Evolutionary conservation across 352 stramenopile species (phyloP).

Genomic region (Pythium folliculosum): DNA sequence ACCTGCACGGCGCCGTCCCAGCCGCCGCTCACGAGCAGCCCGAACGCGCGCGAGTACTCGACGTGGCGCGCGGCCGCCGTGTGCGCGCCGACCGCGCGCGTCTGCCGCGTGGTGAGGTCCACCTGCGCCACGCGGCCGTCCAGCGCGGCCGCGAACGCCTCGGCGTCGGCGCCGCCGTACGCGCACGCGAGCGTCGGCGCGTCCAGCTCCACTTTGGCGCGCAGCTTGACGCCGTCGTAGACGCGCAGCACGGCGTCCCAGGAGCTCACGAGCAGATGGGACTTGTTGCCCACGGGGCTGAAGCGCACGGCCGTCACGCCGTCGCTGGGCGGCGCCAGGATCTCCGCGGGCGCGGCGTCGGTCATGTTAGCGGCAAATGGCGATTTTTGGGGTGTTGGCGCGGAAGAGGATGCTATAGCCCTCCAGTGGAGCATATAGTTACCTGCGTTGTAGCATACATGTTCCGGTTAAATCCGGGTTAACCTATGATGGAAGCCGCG

Average conservation of each 20-base stretch:
- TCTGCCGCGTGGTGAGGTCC: slow-evolving; percentile 50
- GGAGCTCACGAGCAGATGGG: slow-evolving; percentile 69
- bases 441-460: too few species aligned
- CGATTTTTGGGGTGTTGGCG: background rate
- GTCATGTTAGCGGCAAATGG: slow-evolving; percentile 30
- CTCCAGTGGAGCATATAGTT: too few species aligned
- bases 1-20: slow-evolving; percentile 71
- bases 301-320: slow-evolving; percentile 86
- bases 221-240: slow-evolving; percentile 62
- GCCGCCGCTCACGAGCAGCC: slow-evolving; percentile 56
- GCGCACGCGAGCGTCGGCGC: slow-evolving; percentile 68
- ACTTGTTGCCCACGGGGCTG: slow-evolving; percentile 40
- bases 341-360: slow-evolving; percentile 39
- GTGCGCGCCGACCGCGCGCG: slow-evolving; percentile 43
- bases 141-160: slow-evolving; percentile 76
- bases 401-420: background rate
- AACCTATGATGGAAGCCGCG: too few species aligned
- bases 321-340: slow-evolving; percentile 78
- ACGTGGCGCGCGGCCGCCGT: slow-evolving; percentile 53
- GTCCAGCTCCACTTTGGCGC: slow-evolving; percentile 68
- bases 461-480: background rate
- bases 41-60: slow-evolving; percentile 58
- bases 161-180: slow-evolving; percentile 56
- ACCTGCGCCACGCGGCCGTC: slow-evolving; percentile 64
- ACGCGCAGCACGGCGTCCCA: slow-evolving; percentile 79